Evolutionary conservation across 140 eudicot species (phyloP), one percentile per base, ranked within the genome.

Genomic region (Senecio squalidus): DNA sequence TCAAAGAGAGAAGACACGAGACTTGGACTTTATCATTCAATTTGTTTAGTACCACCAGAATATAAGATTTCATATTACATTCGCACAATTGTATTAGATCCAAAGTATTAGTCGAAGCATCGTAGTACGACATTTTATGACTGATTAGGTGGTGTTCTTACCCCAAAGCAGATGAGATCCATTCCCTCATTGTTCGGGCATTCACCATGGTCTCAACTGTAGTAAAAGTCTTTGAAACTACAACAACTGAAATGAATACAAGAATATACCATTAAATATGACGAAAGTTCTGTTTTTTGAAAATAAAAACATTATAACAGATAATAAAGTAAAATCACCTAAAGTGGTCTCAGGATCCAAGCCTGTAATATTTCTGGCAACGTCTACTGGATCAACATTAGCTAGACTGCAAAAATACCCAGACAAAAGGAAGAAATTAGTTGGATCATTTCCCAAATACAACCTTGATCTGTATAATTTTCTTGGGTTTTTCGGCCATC

Each of bases 181-280:
- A 91, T 82, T 91, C 98, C 76, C 95, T 83, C 67, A 91, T 60
- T 9, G 96, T 91, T 30, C 98, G 76, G 25, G 98, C 98, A 77
- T 91, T 91, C 70, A 91, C 63, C 98, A 91, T 91, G 29, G 98
- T 91, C 69, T 91, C 98, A 26, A 96, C 98, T 22, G 98, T 91
- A 38, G 98, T 91, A 68, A 91, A 91, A 41, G 98, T 91, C 77
- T 91, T 91, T 10, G 98, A 91, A 53, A 91, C 98, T 74, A 91
- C 98, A 41, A 90, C 95, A 70, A 83, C 98, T 91, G 78, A 78
- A 81, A 25, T 39, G 24, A 59, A 28, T 44, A 67, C 62, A 72
- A 40, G 13, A 26, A 58, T 21, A 62, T 27, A 41, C 26, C 31
- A 51, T 30, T 33, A 52, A 48, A 28, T 13, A 24, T 36, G 27